phyloP scores from a whole-genome alignment of 768 basidiomycete genomes.

The Kwoniella sp. region DNA sequence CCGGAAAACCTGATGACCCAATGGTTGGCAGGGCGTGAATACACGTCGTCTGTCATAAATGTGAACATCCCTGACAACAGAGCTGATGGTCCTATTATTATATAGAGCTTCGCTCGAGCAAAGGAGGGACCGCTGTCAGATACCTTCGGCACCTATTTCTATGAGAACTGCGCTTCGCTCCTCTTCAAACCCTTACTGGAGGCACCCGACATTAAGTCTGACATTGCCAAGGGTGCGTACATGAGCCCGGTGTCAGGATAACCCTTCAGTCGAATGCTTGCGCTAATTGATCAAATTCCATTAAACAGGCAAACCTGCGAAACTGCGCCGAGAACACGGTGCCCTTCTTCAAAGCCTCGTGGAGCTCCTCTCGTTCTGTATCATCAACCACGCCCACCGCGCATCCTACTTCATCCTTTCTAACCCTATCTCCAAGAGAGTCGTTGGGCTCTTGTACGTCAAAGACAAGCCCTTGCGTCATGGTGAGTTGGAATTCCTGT shows the following conservation, averaged over 20 bases:
- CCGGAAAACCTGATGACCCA: not conserved
- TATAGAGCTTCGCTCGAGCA: slow-evolving; percentile 20
- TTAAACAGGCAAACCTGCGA: slow-evolving; percentile 26
- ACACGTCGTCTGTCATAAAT: too few relatives aligned
- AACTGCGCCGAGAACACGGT: slow-evolving; percentile 67
- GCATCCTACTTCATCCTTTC: slow-evolving; percentile 88
- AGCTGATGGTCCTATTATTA: not conserved
- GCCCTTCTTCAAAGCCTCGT: slow-evolving; percentile 86
- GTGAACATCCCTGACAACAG: too few relatives aligned
- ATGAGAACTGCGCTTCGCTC: slow-evolving; percentile 69
- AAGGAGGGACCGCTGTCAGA: slow-evolving; percentile 81
- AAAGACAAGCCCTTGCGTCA: slow-evolving; percentile 91
- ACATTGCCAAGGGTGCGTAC: slow-evolving; percentile 61
- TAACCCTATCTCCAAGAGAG: slow-evolving; percentile 70
- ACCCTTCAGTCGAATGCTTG: not conserved
- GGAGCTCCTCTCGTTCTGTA: slow-evolving; percentile 86
- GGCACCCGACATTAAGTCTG: slow-evolving; percentile 69
- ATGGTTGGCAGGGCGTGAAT: too few relatives aligned
- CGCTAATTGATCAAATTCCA: too few relatives aligned
- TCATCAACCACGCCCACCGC: slow-evolving; percentile 85
- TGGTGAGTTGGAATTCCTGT: slow-evolving; percentile 63
- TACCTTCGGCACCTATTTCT: slow-evolving; percentile 89
- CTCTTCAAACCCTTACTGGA: slow-evolving; percentile 79
- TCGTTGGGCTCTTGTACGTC: slow-evolving; percentile 75
- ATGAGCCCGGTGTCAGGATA: too few relatives aligned